A percentile compares a stretch with the other conserved stretches of the same genome.
phyloP scores from a whole-genome alignment of 176 grass and related monocot genomes.

The Oryza rufipogon region DNA sequence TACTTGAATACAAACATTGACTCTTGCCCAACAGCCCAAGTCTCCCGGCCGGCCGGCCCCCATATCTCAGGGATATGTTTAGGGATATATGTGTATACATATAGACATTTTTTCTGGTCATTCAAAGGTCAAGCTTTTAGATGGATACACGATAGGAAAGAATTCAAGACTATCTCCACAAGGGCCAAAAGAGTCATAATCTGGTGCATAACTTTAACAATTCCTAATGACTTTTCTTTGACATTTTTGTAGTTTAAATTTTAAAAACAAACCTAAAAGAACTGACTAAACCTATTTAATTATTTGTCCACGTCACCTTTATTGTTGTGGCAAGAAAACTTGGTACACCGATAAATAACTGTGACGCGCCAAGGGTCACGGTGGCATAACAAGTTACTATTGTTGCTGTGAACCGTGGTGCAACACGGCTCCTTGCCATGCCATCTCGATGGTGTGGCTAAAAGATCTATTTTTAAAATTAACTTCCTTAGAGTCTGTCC shows the following conservation, averaged over 20 bases:
- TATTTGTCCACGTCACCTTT: neutral
- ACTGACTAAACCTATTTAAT: neutral
- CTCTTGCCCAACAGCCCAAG: conserved; percentile 42
- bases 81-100: neutral
- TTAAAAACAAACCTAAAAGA: neutral
- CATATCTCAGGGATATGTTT: conserved; percentile 21
- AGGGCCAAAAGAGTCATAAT: neutral
- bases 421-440: no score
- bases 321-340: neutral
- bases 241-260: neutral
- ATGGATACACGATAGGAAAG: conserved; percentile 19
- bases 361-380: no score
- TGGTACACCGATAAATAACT: neutral
- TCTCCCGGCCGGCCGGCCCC: neutral
- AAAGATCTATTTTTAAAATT: no score
- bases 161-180: neutral
- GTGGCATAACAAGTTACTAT: neutral
- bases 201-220: neutral
- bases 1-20: conserved; percentile 76
- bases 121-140: conserved; percentile 28
- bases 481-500: no score
- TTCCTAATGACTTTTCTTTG: neutral
- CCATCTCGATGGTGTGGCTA: no score
- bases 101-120: neutral
- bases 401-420: no score